Evolutionary conservation across 2,329 filamentous ascomycete species (phyloP), one percentile per base, ranked within the genome.

Genomic region (Metarhizium humberi): DNA sequence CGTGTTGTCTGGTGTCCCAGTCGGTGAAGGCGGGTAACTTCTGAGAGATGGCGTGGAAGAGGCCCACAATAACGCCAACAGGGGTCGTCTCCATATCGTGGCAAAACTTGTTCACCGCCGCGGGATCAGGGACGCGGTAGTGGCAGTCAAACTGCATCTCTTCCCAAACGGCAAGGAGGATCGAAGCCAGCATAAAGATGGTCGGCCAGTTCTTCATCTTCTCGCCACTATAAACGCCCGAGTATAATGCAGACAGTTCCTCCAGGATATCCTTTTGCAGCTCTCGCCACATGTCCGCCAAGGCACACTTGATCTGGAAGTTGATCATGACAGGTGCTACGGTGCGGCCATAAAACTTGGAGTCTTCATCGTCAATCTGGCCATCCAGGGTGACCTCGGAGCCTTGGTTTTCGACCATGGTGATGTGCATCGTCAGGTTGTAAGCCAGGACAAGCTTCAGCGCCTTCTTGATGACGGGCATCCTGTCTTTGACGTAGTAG

Each of bases 81-180:
- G 92, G 92, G 7, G 88, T 95, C 10, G 88, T 89, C 76, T 97
- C 92, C 92, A 97, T 97, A 68, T 97, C 92, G 56, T 78, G 83
- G 78, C 92, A 96, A 79, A 97, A 97, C 75, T 95, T 96, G 67
- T 92, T 85, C 59, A 96, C 92, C 5, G 88, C 87, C 51, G 81
- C 79, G 54, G 87, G 81, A 69, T 96, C 92, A 4, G 89, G 90
- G 3, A 95, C 86, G 53, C 92, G 88, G 79, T 96, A 97, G 75
- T 96, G 90, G 79, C 89, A 95, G 75, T 97, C 92, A 67, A 96
- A 97, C 71, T 97, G 92, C 85, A 97, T 96, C 79, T 96, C 88
- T 71, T 97, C 92, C 92, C 92, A 97, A 20, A 97, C 90, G 11
- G 90, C 90, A 50, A 97, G 80, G 38, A 97, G 82, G 60, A 97